Conservation (phyloP, 805 yeast species). For the Yamadazyma sp. region DNA sequence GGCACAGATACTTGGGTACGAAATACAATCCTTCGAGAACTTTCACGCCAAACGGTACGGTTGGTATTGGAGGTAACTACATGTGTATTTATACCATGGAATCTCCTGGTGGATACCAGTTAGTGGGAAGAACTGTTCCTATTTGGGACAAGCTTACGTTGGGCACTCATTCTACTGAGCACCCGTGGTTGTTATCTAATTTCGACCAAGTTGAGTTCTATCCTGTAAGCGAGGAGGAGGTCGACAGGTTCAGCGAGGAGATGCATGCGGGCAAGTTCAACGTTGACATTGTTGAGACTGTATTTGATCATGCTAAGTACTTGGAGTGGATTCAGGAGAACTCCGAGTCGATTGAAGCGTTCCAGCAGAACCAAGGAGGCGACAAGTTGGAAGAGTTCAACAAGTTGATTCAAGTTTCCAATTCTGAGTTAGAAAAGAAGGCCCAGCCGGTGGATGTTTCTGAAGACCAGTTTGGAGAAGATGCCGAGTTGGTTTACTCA, state of each 20-base stretch:
- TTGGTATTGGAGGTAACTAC: constrained; percentile 98
- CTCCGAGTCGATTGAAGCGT: constrained; percentile 66
- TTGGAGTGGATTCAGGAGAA: constrained; percentile 75
- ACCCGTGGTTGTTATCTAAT: constrained; percentile 88
- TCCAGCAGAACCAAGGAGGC: constrained; percentile 67
- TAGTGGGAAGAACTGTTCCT: constrained; percentile 94
- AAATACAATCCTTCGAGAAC: constrained; percentile 97
- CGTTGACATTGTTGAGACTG: constrained; percentile 71
- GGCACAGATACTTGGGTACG: constrained; percentile 88
- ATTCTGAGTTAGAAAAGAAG: constrained; percentile 63
- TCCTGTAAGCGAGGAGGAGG: constrained; percentile 83
- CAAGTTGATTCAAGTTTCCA: constrained; percentile 74
- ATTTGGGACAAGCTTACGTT: constrained; percentile 94
- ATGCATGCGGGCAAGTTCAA: constrained; percentile 77
- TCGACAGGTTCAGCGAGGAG: constrained; percentile 69
- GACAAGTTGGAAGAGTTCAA: constrained; percentile 86
- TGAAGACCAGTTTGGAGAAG: constrained; percentile 66
- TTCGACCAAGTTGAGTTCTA: constrained; percentile 95
- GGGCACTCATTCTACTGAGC: constrained; percentile 55
- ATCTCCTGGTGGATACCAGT: constrained; percentile 97
- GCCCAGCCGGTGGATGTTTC: constrained; percentile 46
- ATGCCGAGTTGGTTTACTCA: constrained; percentile 82
- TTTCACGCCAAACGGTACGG: constrained; percentile 94
- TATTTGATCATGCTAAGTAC: constrained; percentile 81
- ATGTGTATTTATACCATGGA: constrained; percentile 99